Conservation (phyloP, 2,329 filamentous ascomycete species). For the Botrytis hyacinthi region DNA sequence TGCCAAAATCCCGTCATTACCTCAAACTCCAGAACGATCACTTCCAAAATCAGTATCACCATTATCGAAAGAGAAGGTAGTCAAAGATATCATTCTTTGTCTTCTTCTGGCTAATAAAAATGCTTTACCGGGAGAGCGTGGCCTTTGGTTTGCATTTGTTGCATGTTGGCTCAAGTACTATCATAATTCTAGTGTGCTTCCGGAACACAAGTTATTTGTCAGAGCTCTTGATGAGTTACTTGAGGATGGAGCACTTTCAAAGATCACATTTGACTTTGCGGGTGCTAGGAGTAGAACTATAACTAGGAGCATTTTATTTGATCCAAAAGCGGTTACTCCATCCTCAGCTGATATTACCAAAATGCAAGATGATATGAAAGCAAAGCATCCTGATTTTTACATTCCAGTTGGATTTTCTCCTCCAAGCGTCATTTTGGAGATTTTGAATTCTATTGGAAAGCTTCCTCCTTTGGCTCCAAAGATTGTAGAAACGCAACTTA, state of each 20-base stretch:
- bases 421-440: constrained; percentile 26
- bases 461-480: neutral
- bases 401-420: constrained; percentile 33
- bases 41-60: neutral
- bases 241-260: constrained; percentile 25
- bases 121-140: constrained; percentile 35
- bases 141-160: constrained; percentile 36
- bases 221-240: constrained; percentile 33
- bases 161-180: constrained; percentile 33
- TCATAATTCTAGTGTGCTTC: constrained; percentile 24
- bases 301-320: constrained; percentile 13
- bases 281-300: constrained; percentile 16
- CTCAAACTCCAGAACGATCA: neutral
- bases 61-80: constrained; percentile 17
- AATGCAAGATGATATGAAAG: constrained; percentile 30
- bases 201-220: constrained; percentile 32
- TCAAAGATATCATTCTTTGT: constrained; percentile 27
- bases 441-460: constrained; percentile 24
- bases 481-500: neutral
- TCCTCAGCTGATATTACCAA: constrained; percentile 20
- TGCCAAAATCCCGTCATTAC: neutral
- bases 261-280: constrained; percentile 4
- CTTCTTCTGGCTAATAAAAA: constrained; percentile 30
- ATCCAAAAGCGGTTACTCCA: neutral
- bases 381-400: constrained; percentile 32